A percentile compares a stretch with the other conserved stretches of the same genome.
Evolutionary conservation across 352 stramenopile genomes (phyloP).

Genomic region (Detonula confervacea): DNA sequence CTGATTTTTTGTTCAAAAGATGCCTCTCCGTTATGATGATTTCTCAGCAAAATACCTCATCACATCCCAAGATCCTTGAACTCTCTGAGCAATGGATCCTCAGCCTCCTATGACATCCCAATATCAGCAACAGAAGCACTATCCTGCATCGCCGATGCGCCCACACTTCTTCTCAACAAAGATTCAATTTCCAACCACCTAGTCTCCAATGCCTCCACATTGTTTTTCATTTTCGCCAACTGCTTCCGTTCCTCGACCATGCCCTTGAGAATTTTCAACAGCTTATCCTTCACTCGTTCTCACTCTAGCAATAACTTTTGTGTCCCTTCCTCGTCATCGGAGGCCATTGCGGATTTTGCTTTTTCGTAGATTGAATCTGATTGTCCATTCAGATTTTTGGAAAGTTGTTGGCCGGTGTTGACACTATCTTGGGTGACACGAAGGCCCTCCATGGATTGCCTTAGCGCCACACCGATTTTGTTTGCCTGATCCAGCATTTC

Average conservation of each 20-base stretch:
- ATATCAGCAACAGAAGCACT: slow-evolving; percentile 29
- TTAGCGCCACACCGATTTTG: slow-evolving; percentile 64
- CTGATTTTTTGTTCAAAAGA: too few species aligned
- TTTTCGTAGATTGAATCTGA: slow-evolving; percentile 64
- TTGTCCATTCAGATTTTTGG: slow-evolving; percentile 64
- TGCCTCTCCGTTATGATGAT: too few species aligned
- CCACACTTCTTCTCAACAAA: slow-evolving; percentile 67
- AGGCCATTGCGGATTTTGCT: slow-evolving; percentile 64
- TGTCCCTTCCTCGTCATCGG: slow-evolving; percentile 63
- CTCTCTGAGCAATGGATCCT: slow-evolving; percentile 79
- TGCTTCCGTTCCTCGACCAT: slow-evolving; percentile 69
- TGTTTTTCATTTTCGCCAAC: slow-evolving; percentile 67
- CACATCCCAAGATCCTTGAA: slow-evolving; percentile 78
- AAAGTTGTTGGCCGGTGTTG: slow-evolving; percentile 66
- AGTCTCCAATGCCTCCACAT: slow-evolving; percentile 71
- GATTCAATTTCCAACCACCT: slow-evolving; percentile 73
- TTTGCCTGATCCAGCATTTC: slow-evolving; percentile 75
- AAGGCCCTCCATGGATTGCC: slow-evolving; percentile 71
- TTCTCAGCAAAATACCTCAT: too few species aligned
- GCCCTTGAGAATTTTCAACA: slow-evolving; percentile 64
- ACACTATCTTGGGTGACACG: slow-evolving; percentile 67
- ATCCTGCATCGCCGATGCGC: slow-evolving; percentile 58
- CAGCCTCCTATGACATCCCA: slow-evolving; percentile 53
- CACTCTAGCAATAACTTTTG: slow-evolving; percentile 68
- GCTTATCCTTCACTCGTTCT: slow-evolving; percentile 66